Base-by-base conservation (phyloP, 257 asterid species). In the Mitragyna speciosa region DNA sequence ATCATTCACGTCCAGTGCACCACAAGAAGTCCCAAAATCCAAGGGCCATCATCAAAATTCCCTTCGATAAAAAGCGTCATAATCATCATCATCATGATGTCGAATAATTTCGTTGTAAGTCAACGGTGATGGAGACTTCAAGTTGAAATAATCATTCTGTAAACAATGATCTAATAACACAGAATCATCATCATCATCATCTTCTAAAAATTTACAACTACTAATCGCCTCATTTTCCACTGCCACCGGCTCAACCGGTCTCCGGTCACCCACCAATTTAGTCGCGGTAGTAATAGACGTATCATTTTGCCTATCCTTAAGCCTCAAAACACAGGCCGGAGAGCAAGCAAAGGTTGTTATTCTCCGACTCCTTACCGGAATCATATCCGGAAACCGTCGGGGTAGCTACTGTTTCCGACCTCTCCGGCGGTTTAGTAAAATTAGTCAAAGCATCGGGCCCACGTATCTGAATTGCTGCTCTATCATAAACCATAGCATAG, bases 371-470 rank as follows among this genome's bases (percentile, higher is more conserved):
- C 64, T 84, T 79, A 3, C 84, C 80, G 16, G 89, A 86, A 63
- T 85, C 92, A 20, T 79, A 84, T 4, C 82, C 82, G 17, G 89
- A 84, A 36, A 56, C 82, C 14, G 86, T 77, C 22, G 84, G 52
- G 66, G 63, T 47, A 41, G 61, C 33, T 0, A 30, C 15, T 22
- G 39, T 24, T 19, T 31, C 69, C 16, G 59, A 45, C 61, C 47
- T 54, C 49, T 28, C 54, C 56, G 91, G 90, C 22, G 93, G 92
- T 45, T 70, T 58, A 1, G 79, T 28, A 45, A 91, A 80, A 81
- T 94, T 92, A 0, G 97, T 92, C 33, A 82, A 48, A 45, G 97
- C 97, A 26, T 78, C 59, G 0, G 89, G 76, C 0, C 98, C 98
- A 0, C 91, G 96, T 39, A 92, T 63, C 68, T 59, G 33, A 43